phyloP scores from a whole-genome alignment of 2,329 filamentous ascomycete species.

The Emergomyces orientalis region DNA sequence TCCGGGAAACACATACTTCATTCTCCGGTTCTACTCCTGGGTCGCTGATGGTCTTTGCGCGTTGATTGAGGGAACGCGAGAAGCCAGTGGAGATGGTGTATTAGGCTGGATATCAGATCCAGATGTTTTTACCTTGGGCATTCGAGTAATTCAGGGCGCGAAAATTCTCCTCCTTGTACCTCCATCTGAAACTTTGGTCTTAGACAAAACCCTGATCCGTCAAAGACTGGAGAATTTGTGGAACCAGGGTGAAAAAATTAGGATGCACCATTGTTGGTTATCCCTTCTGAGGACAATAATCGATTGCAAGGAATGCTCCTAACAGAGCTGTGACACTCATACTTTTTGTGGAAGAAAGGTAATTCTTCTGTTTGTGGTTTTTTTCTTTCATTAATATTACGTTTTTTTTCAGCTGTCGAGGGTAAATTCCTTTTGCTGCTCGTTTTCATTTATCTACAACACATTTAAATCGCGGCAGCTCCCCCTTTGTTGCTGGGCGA shows the following conservation, averaged over 20 bases:
- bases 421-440: background rate
- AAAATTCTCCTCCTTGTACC: constrained; percentile 23
- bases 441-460: background rate
- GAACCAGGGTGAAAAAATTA: constrained; percentile 18
- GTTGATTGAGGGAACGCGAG: constrained; percentile 22
- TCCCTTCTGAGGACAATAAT: background rate
- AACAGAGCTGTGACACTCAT: background rate
- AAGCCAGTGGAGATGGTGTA: constrained; percentile 48
- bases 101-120: constrained; percentile 64
- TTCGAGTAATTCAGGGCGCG: constrained; percentile 33
- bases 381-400: background rate
- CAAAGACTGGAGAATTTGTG: constrained; percentile 22
- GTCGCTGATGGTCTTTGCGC: constrained; percentile 25
- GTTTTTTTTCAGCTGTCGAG: background rate
- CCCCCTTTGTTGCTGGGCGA: background rate
- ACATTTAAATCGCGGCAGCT: background rate
- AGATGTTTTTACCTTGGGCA: constrained; percentile 49
- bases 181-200: constrained; percentile 15
- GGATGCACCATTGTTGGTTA: constrained; percentile 28
- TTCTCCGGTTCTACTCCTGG: constrained; percentile 25
- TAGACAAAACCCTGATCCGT: constrained; percentile 16
- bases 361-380: background rate
- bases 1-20: constrained; percentile 16
- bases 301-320: background rate
- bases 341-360: background rate